Conservation (phyloP, 805 yeast species). For the Candida piceae region DNA sequence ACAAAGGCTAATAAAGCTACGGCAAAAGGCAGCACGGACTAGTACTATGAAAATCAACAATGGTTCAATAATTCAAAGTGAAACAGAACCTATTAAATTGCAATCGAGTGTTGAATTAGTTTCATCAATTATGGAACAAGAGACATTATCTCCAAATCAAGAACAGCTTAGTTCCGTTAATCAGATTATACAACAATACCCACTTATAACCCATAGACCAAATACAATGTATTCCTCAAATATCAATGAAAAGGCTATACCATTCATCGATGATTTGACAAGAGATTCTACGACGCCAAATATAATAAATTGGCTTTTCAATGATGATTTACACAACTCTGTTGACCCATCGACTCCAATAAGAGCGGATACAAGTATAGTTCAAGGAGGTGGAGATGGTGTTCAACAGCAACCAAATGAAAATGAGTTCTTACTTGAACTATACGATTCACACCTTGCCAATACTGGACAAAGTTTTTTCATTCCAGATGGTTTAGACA, state of each 20-base stretch:
- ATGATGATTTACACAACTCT: slow-evolving; percentile 12
- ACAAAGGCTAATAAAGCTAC: too few species aligned
- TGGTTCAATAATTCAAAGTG: too few species aligned
- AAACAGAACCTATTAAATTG: too few species aligned
- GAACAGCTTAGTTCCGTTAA: slow-evolving; percentile 17
- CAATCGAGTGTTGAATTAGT: not conserved
- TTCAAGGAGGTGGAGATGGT: not conserved
- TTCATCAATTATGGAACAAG: not conserved
- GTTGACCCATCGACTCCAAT: not conserved
- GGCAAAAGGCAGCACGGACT: too few species aligned
- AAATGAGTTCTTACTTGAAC: slow-evolving; percentile 14
- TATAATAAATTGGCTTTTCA: slow-evolving; percentile 27
- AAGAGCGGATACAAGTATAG: not conserved
- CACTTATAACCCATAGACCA: too few species aligned
- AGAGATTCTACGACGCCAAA: slow-evolving; percentile 12
- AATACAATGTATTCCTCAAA: too few species aligned
- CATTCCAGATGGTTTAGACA: slow-evolving; percentile 27
- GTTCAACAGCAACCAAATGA: not conserved
- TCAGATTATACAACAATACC: slow-evolving; percentile 21
- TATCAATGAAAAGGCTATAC: too few species aligned
- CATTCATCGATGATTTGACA: slow-evolving; percentile 4
- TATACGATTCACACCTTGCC: slow-evolving; percentile 21
- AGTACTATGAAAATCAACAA: too few species aligned
- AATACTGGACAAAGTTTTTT: slow-evolving; percentile 27
- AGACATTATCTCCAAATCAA: slow-evolving; percentile 3